phyloP scores from a whole-genome alignment of 768 basidiomycete species.

The Boletus insuetus region DNA sequence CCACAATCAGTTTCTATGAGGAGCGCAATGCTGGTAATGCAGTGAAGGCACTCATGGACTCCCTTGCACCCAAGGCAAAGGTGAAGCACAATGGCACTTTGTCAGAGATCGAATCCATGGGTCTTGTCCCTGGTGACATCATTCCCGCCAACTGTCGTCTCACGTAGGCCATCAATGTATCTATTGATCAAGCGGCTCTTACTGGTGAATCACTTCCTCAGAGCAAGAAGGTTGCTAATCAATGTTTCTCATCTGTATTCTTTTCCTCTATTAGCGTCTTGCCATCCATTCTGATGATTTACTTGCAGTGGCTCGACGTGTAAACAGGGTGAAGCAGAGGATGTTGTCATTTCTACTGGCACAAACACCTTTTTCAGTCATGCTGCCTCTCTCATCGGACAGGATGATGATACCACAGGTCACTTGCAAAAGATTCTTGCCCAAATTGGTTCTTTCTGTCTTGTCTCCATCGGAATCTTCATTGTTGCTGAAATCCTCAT shows the following conservation, averaged over 20 bases:
- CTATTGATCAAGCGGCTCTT: slow-evolving; percentile 96
- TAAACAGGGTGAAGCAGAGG: slow-evolving; percentile 99
- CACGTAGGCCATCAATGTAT: slow-evolving; percentile 94
- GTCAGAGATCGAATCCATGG: slow-evolving; percentile 87
- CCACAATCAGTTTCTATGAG: slow-evolving; percentile 96
- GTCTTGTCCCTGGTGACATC: slow-evolving; percentile 93
- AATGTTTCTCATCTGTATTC: slow-evolving; percentile 90
- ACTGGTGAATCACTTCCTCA: slow-evolving; percentile 96
- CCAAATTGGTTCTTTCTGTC: slow-evolving; percentile 96
- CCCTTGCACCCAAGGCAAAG: slow-evolving; percentile 95
- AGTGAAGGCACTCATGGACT: slow-evolving; percentile 99
- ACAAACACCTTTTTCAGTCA: slow-evolving; percentile 99
- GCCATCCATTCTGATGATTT: neutral
- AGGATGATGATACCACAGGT: slow-evolving; percentile 96
- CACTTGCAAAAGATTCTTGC: slow-evolving; percentile 99
- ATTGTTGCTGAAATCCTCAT: slow-evolving; percentile 92
- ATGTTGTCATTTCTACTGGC: slow-evolving; percentile 97
- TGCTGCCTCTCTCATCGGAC: slow-evolving; percentile 94
- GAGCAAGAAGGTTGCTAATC: slow-evolving; percentile 89
- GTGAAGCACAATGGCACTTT: slow-evolving; percentile 84
- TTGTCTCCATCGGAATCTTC: slow-evolving; percentile 94
- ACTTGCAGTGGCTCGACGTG: slow-evolving; percentile 83
- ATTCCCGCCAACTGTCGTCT: slow-evolving; percentile 98
- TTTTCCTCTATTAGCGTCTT: neutral
- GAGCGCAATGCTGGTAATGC: slow-evolving; percentile 97